Evolutionary conservation across 805 yeast species (phyloP).

Genomic region (Ogataea neopini): DNA sequence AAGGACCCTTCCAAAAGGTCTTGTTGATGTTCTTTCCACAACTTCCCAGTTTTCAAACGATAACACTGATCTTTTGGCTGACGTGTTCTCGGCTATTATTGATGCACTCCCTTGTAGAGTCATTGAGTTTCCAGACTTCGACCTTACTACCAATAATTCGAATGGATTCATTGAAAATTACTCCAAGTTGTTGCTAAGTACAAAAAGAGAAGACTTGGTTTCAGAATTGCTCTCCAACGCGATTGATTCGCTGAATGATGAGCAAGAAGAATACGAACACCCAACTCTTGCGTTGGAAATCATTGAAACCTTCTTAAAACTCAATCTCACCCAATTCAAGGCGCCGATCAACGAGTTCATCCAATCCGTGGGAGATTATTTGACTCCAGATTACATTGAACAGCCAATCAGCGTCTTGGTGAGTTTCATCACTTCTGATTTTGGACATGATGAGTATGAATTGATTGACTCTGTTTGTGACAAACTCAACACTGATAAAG

Average conservation of each 20-base stretch:
- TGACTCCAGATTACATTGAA: constrained; percentile 34
- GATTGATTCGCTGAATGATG: constrained; percentile 30
- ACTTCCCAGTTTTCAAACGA: constrained; percentile 18
- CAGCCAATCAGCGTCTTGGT: constrained; percentile 36
- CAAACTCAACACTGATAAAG: constrained; percentile 29
- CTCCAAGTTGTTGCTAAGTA: constrained; percentile 18
- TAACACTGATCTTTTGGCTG: constrained; percentile 24
- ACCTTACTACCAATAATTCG: constrained; percentile 12
- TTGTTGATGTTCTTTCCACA: constrained; percentile 13
- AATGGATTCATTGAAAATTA: constrained; percentile 28
- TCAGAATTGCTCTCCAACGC: constrained; percentile 27
- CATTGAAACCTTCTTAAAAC: constrained; percentile 29
- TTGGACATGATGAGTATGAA: constrained; percentile 32
- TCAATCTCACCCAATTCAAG: constrained; percentile 21
- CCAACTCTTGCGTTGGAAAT: constrained; percentile 33
- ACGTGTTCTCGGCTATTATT: constrained; percentile 24
- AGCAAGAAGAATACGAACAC: constrained; percentile 17
- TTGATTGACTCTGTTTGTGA: constrained; percentile 37
- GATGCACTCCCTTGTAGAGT: constrained; percentile 26
- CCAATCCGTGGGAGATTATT: constrained; percentile 35
- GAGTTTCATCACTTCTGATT: constrained; percentile 25
- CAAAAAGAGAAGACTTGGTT: constrained; percentile 20
- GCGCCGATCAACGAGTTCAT: constrained; percentile 37
- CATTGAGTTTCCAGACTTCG: constrained; percentile 19
- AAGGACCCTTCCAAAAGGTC: constrained; percentile 12